Base-by-base conservation (phyloP, 176 grass and related monocot species). In the Bromus sterilis region DNA sequence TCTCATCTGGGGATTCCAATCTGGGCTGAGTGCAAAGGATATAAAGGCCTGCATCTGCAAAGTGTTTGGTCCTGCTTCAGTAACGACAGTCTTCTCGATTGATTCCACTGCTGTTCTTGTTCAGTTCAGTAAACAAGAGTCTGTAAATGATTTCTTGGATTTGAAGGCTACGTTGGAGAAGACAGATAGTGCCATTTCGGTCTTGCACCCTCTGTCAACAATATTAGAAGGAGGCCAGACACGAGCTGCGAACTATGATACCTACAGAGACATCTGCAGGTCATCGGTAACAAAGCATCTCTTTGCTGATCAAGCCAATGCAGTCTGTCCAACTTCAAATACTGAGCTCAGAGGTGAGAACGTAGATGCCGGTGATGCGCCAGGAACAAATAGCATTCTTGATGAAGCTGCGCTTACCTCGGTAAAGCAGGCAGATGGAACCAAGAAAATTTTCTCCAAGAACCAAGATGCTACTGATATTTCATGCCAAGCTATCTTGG, bases 251-350 rank as follows among this genome's bases (percentile, higher is more conserved):
- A 88, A 95, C 69, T 98, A 95, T 74, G 87, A 91, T 57, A 89
- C 92, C 32, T 98, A 98, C 49, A 91, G 58, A 78, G 92, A 95
- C 65, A 89, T 98, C 42, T 93, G 93, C 82, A 59, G 71, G 29
- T 86, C 84, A 77, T 88, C 86, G 78, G 40, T 72, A 70, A 93
- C 90, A 3, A 93, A 93, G 55, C 78, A 88, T 81, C 78, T 86
- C n/a, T 95, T 98, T 82, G 89, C 82, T 20, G 92, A 98, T 84
- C 92, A 95, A 76, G 95, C 95, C 77, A 84, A 93, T 79, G 87
- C 84, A 21, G 77, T 90, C 12, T 88, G 88, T 62, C 68, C 85
- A 35, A n/a, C 29, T n/a, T 91, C 81, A 78, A 76, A 85, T 31
- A 66, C 48, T 44, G 82, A 85, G 66, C 20, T 73, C 30, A 66